Percentiles rank a stretch among this genome's conserved stretches.
Conservation (phyloP, 306 rosid species). For the Hippophae gyantsensis region DNA sequence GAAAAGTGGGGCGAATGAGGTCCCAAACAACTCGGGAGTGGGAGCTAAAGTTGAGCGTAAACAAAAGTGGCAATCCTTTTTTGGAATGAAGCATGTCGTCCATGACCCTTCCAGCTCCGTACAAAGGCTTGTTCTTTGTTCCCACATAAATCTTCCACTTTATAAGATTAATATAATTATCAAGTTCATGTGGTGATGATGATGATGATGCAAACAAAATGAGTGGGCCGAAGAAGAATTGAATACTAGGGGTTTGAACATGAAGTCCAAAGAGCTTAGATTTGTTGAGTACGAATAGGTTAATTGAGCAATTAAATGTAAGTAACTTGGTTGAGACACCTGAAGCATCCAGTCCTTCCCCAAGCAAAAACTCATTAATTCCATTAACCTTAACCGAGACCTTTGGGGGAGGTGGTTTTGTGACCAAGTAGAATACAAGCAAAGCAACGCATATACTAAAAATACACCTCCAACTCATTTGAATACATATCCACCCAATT, state of each 20-base stretch:
- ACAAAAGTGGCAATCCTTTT: constrained; percentile 42
- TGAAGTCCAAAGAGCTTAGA: constrained; percentile 80
- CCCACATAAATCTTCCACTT: constrained; percentile 34
- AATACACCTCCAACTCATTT: constrained; percentile 62
- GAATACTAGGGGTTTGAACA: constrained; percentile 55
- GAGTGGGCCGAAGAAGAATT: constrained; percentile 46
- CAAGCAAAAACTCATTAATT: constrained; percentile 50
- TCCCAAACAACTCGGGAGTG: constrained; percentile 39
- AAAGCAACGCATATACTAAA: constrained; percentile 58
- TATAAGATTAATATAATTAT: constrained; percentile 4
- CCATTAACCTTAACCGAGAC: constrained; percentile 56
- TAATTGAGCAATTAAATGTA: constrained; percentile 51
- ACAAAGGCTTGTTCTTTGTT: constrained; percentile 52
- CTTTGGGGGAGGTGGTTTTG: constrained; percentile 69
- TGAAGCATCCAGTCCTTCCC: constrained; percentile 78
- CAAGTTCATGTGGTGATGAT: too few relatives aligned
- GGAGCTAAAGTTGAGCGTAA: constrained; percentile 34
- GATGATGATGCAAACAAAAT: constrained; percentile 52
- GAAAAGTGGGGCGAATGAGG: constrained; percentile 46
- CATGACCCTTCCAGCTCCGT: constrained; percentile 92
- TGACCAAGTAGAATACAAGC: constrained; percentile 72
- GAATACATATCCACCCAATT: constrained; percentile 62
- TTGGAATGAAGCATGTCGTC: constrained; percentile 60
- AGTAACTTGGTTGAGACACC: constrained; percentile 79
- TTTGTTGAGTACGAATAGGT: constrained; percentile 51